Base-by-base conservation (phyloP, 495 filamentous ascomycete genomes). In the Evansstolkia leycettana region DNA sequence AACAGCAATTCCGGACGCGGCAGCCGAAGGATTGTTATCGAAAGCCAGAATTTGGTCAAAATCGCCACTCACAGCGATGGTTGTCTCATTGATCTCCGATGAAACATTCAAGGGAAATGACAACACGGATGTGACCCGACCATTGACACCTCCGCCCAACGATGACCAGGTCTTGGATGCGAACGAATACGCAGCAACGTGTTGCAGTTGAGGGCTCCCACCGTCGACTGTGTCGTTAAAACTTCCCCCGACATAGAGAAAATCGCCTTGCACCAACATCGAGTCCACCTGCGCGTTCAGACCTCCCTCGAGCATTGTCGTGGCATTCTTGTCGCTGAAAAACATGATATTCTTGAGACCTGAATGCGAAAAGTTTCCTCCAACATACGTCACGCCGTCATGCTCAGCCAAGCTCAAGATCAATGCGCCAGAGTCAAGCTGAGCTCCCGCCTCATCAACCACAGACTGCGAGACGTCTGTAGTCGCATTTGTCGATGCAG, bases 141-240 rank as follows among this genome's bases (percentile, higher is more conserved):
- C 90, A 51, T 90, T 80, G 38, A 96, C 79, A 28, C 90, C 90
- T 29, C 76, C 81, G 25, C 89, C 90, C 6, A 99, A 68, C 0
- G 90, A 51, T 16, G 60, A 62, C 90, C 89, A 99, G 10, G 64
- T 54, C 36, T 83, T 73, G 37, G 64, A 72, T 9, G 63, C 52
- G 6, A 69, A 76, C 44, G 85, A 76, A 55, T 82, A 99, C 11
- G 76, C 64, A 1, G 82, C 88, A 31, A 94, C 65, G 42, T 84
- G 73, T 31, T 71, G 72, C 17, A 99, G 57, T 4, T 77, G 78
- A 16, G 64, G 39, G 10, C 55, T 65, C 12, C 64, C 69, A 17
- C 70, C 70, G 31, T 76, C 70, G 14, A 65, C 67, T 0, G 86
- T 89, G 44, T 80, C 70, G 26, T 76, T 83, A 52, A 99, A 99